Conservation (phyloP, 2,329 filamentous ascomycete species). For the Fusarium sp. region DNA sequence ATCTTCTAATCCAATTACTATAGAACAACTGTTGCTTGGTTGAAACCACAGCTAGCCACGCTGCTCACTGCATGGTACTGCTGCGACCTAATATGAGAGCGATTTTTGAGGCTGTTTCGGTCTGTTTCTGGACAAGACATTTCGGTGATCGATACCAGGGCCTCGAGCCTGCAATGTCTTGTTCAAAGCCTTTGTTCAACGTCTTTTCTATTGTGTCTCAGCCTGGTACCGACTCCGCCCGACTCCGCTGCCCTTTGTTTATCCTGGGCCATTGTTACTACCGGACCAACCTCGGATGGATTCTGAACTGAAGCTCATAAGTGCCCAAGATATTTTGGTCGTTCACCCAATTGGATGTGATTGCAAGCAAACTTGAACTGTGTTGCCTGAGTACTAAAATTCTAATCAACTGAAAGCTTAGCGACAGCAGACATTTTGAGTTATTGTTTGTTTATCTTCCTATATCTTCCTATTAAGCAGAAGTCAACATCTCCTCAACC, state of each 20-base stretch:
- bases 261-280: neutral
- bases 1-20: neutral
- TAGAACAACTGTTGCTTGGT: neutral
- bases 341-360: neutral
- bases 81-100: neutral
- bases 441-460: neutral
- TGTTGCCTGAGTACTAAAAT: neutral
- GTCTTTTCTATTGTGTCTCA: conserved; percentile 4
- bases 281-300: conserved; percentile 12
- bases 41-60: neutral
- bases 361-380: neutral
- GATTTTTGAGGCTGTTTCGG: neutral
- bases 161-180: neutral
- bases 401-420: neutral
- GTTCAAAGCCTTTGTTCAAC: neutral
- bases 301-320: neutral
- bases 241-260: conserved; percentile 1
- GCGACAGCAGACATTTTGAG: neutral
- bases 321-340: neutral
- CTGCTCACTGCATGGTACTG: neutral
- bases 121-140: neutral
- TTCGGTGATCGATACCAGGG: neutral
- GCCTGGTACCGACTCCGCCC: neutral
- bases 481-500: neutral
- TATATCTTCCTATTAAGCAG: neutral